Evolutionary conservation across 345 rosid species (phyloP).

Genomic region (Melastoma malabathricum): DNA sequence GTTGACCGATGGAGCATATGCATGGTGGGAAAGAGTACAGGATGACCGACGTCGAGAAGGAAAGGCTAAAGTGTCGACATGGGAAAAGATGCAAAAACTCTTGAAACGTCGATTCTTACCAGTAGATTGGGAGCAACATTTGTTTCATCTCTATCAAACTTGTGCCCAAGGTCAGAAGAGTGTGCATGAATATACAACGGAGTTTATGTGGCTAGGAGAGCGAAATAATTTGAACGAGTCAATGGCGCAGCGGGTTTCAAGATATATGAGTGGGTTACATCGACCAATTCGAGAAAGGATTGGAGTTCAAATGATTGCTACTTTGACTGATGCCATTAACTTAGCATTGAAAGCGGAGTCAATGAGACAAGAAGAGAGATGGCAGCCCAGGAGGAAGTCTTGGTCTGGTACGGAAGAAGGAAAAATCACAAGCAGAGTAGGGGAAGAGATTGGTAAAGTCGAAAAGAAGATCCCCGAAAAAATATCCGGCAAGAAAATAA

Average conservation of each 20-base stretch:
- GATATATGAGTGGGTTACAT: not conserved
- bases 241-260: not conserved
- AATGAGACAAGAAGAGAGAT: no score
- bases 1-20: not conserved
- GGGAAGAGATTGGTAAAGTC: no score
- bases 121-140: conserved; percentile 1
- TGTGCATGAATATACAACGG: not conserved
- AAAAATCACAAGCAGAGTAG: no score
- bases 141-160: not conserved
- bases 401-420: no score
- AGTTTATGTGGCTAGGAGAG: not conserved
- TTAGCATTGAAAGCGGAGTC: not conserved
- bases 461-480: not conserved
- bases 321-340: not conserved
- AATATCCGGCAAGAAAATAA: fast-evolving
- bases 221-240: not conserved
- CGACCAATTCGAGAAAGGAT: not conserved
- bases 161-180: not conserved
- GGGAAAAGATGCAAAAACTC: conserved; percentile 1
- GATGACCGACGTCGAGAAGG: fast-evolving
- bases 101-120: not conserved
- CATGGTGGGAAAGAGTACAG: not conserved
- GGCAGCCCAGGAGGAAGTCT: no score
- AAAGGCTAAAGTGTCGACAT: not conserved
- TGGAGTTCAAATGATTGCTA: not conserved